phyloP scores from a whole-genome alignment of 2,329 filamentous ascomycete genomes.

The Aspergillus carbonarius region DNA sequence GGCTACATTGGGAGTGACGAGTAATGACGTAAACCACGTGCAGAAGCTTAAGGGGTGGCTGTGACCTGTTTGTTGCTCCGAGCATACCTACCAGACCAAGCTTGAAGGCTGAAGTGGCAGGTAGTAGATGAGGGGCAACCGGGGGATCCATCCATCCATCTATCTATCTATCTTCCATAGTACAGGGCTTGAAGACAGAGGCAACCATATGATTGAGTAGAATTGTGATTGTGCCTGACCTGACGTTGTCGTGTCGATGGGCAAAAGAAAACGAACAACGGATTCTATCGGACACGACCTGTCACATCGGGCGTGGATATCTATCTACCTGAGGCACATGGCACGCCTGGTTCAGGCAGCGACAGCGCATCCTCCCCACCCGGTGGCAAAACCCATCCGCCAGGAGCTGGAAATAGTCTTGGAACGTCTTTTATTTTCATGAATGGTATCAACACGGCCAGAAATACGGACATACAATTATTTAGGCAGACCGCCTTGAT shows the following conservation, averaged over 20 bases:
- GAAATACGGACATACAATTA: constrained; percentile 38
- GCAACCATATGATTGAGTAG: no score
- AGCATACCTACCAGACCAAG: no score
- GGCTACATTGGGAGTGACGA: no score
- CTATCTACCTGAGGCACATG: neutral
- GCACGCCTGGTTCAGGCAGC: neutral
- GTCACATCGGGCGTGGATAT: neutral
- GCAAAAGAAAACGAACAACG: neutral
- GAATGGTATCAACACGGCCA: constrained; percentile 42
- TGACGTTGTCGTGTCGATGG: neutral
- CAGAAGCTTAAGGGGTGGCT: no score
- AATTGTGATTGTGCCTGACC: no score
- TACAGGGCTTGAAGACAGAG: neutral
- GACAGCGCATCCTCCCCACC: neutral
- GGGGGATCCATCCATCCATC: neutral
- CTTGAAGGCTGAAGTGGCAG: no score
- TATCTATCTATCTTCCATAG: no score
- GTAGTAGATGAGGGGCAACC: neutral
- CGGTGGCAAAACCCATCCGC: neutral
- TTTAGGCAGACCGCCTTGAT: constrained; percentile 27
- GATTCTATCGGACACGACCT: neutral
- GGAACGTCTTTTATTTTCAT: constrained; percentile 41
- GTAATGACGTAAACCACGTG: no score
- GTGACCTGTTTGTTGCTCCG: no score
- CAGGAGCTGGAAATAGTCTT: neutral